Conservation (phyloP, 768 basidiomycete species). For the Mycena galericulata region DNA sequence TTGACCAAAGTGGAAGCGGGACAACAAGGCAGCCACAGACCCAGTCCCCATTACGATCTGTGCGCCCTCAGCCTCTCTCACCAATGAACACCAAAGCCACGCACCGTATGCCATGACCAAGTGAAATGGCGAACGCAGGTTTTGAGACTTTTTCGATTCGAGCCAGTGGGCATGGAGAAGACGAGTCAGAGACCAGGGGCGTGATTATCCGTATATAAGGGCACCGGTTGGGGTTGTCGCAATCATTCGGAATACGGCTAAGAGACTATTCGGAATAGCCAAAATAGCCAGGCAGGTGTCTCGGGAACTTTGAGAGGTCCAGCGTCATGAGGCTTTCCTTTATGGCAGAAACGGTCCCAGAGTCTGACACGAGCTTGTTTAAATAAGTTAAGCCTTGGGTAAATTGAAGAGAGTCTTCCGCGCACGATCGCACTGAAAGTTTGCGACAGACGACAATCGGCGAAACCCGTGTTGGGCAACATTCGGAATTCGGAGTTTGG, state of each 20-base stretch:
- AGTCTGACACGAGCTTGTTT: too few relatives aligned
- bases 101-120: slow-evolving; percentile 64
- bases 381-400: too few relatives aligned
- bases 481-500: not conserved
- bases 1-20: slow-evolving; percentile 61
- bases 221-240: not conserved
- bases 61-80: not conserved
- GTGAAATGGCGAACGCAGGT: slow-evolving; percentile 62
- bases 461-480: not conserved
- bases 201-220: not conserved
- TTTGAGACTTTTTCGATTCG: slow-evolving; percentile 44
- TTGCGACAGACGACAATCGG: not conserved
- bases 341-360: too few relatives aligned
- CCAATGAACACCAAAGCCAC: not conserved
- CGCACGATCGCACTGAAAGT: too few relatives aligned
- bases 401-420: too few relatives aligned
- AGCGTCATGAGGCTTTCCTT: too few relatives aligned
- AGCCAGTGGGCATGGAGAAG: slow-evolving; percentile 19
- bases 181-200: slow-evolving; percentile 36
- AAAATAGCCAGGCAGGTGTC: not conserved
- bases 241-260: slow-evolving; percentile 20
- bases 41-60: slow-evolving; percentile 67
- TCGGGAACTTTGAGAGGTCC: too few relatives aligned
- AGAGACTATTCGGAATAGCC: slow-evolving; percentile 15
- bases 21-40: slow-evolving; percentile 58